These are phyloP conservation scores for Euptelea pleiosperma DNA, from an alignment of 164 flowering plant species.

Conservation along the genomic window DNA sequence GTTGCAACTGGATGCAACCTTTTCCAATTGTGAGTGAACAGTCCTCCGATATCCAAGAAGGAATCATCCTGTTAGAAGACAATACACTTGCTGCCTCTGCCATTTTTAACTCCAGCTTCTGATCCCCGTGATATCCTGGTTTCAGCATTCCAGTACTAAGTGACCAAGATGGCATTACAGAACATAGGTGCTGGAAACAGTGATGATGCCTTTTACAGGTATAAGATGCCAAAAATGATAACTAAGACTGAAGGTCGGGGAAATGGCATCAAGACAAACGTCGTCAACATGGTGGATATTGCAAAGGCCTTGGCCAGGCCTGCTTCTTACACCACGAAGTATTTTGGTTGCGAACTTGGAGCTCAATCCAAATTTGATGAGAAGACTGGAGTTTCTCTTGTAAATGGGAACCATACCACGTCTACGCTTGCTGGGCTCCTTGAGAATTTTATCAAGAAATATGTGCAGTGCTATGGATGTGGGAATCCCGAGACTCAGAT, in stretches of 20 bases:
- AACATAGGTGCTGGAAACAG: conserved; percentile 90
- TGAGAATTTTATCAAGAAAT: conserved; percentile 88
- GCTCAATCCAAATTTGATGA: conserved; percentile 95
- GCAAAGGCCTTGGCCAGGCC: conserved; percentile 91
- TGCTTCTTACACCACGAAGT: conserved; percentile 83
- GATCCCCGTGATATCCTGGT: conserved; percentile 14
- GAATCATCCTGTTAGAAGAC: background rate
- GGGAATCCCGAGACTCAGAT: conserved; percentile 92
- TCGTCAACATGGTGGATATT: conserved; percentile 90
- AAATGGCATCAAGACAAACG: conserved; percentile 91
- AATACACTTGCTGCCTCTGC: conserved; percentile 1
- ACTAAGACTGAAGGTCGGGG: conserved; percentile 95
- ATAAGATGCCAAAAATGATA: conserved; percentile 92
- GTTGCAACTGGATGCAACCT: conserved; percentile 40
- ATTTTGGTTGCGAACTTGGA: conserved; percentile 91
- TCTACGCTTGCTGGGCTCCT: conserved; percentile 82
- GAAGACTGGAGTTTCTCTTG: conserved; percentile 75
- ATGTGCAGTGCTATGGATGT: conserved; percentile 93
- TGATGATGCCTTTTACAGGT: conserved; percentile 97
- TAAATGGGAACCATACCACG: conserved; percentile 86
- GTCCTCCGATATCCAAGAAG: background rate
- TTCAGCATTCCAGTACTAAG: background rate
- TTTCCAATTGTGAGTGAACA: conserved; percentile 13
- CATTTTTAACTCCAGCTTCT: conserved; percentile 4
- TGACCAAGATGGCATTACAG: conserved; percentile 68